A percentile compares a stretch with the other conserved stretches of the same genome.
These are phyloP conservation scores for Turnera subulata DNA, from an alignment of 345 rosid species.

Conservation along the genomic window DNA sequence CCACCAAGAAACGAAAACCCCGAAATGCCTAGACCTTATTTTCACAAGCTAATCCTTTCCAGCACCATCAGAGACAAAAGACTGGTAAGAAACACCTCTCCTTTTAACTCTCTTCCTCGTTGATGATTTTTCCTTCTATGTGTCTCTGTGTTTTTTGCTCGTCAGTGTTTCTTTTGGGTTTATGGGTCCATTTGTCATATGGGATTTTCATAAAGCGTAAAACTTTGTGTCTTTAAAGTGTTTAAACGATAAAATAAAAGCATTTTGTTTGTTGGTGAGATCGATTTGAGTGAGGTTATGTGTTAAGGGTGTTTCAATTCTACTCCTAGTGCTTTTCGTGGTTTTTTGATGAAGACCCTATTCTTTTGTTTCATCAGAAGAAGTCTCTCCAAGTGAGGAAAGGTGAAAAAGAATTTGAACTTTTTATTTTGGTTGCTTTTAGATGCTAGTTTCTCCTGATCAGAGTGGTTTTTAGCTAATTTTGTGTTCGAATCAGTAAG, in stretches of 20 bases:
- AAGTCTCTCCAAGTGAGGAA: too few species aligned
- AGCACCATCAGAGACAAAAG: constrained; percentile 59
- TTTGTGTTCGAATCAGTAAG: too few species aligned
- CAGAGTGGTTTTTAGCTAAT: too few species aligned
- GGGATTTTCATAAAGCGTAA: constrained; percentile 3
- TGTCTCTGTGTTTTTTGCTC: neutral
- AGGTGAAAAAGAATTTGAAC: too few species aligned
- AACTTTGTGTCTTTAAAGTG: neutral
- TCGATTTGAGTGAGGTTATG: neutral
- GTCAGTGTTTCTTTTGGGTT: neutral
- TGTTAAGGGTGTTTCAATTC: neutral
- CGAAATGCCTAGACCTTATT: constrained; percentile 77
- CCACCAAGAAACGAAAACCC: constrained; percentile 1
- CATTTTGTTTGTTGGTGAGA: neutral
- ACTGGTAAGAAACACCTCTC: constrained; percentile 42
- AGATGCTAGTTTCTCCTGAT: too few species aligned
- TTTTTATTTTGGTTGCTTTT: too few species aligned
- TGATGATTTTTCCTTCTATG: constrained; percentile 2
- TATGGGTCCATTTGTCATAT: neutral
- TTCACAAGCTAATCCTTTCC: constrained; percentile 66
- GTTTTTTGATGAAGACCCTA: neutral
- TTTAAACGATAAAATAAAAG: neutral
- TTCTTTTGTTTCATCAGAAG: too few species aligned
- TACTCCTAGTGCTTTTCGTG: neutral
- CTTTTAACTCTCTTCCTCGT: neutral